These are phyloP conservation scores for Nannochloris sp. DNA, from an alignment of 139 green algal genomes.

Conservation along the genomic window DNA sequence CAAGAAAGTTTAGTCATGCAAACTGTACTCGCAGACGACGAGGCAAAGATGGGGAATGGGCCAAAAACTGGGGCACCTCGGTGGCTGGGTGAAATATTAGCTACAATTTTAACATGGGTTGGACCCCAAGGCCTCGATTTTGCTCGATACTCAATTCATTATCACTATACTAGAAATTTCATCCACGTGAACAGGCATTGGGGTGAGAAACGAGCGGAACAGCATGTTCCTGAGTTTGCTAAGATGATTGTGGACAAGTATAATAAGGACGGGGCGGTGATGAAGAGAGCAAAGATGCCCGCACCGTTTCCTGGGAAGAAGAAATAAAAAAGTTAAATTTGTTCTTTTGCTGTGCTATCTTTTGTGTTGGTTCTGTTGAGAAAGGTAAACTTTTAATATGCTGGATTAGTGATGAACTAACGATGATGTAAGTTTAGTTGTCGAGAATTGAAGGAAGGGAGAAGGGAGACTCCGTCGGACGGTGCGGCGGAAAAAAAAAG, in stretches of 20 bases:
- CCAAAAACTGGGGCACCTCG: conserved; percentile 62
- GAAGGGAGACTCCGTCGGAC: no score
- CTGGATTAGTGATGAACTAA: no score
- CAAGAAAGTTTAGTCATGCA: conserved; percentile 70
- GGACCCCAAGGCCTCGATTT: conserved; percentile 95
- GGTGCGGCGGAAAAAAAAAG: no score
- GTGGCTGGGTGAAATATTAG: conserved; percentile 75
- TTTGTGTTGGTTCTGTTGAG: no score
- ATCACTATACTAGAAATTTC: conserved; percentile 90
- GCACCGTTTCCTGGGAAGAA: conserved; percentile 1
- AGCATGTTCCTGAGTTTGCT: conserved; percentile 70
- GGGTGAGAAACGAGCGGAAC: conserved; percentile 25
- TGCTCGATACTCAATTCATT: conserved; percentile 90
- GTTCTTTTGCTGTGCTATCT: no score
- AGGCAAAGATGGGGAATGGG: conserved; percentile 77
- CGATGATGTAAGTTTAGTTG: no score
- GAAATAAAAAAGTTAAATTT: no score
- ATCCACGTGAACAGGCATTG: conserved; percentile 70
- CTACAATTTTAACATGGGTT: conserved; percentile 64
- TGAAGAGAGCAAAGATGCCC: neutral
- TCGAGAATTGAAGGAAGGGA: no score
- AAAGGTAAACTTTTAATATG: no score
- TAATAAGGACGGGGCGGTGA: conserved; percentile 43
- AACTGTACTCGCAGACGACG: conserved; percentile 89
- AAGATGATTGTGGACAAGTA: conserved; percentile 70